phyloP scores from a whole-genome alignment of 441 rosid species.

The Jatropha multifida region DNA sequence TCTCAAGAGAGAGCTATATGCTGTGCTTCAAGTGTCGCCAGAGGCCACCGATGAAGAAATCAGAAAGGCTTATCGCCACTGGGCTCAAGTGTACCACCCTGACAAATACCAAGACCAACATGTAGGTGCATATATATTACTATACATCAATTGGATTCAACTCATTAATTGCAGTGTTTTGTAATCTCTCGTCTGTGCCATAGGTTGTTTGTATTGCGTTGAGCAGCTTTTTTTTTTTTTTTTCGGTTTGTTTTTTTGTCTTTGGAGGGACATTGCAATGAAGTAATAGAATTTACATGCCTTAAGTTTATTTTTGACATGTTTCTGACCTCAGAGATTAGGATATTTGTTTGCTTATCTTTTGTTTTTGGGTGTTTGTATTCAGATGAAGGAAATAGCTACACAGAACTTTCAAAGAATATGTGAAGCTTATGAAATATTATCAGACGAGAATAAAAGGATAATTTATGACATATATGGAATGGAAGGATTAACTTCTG shows the following conservation, averaged over 20 bases:
- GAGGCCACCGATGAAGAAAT: slow-evolving; percentile 93
- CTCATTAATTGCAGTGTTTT: too few relatives aligned
- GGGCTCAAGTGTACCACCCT: slow-evolving; percentile 99
- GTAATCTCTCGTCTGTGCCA: background rate
- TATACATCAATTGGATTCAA: too few relatives aligned
- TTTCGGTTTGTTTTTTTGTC: background rate
- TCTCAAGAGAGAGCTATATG: slow-evolving; percentile 76
- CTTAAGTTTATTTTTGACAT: background rate
- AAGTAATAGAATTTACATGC: background rate
- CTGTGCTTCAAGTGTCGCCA: slow-evolving; percentile 80
- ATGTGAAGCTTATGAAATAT: slow-evolving; percentile 84
- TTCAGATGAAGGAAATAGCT: slow-evolving; percentile 91
- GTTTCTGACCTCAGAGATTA: background rate
- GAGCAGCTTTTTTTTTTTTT: background rate
- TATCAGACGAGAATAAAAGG: slow-evolving; percentile 82
- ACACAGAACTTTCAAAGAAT: slow-evolving; percentile 86
- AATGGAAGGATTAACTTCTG: slow-evolving; percentile 84
- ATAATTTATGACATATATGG: slow-evolving; percentile 87
- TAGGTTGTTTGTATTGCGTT: background rate
- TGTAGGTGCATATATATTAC: slow-evolving; percentile 28
- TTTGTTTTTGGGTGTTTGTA: background rate
- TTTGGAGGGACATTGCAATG: background rate
- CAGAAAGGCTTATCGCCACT: slow-evolving; percentile 83
- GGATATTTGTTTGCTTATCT: background rate
- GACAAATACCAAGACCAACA: slow-evolving; percentile 80